phyloP scores from a whole-genome alignment of 768 basidiomycete species.

The Naganishia antarctica region DNA sequence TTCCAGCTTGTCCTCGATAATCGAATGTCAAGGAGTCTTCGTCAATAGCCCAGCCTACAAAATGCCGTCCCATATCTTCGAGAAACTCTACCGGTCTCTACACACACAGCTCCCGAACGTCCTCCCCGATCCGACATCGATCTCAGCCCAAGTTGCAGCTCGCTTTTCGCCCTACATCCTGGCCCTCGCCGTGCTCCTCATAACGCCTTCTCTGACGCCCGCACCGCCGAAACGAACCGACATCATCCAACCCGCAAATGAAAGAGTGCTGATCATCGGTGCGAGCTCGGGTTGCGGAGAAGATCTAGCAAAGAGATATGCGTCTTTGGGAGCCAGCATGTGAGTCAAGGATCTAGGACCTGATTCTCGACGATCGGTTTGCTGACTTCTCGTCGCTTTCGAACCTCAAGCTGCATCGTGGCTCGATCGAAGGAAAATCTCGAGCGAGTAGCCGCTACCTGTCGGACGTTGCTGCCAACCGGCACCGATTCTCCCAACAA shows the following conservation, averaged over 20 bases:
- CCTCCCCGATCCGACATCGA: neutral
- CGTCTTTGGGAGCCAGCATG: conserved; percentile 64
- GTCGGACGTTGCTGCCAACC: conserved; percentile 29
- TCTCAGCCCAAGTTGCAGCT: neutral
- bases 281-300: conserved; percentile 78
- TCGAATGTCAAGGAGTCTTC: too few species aligned
- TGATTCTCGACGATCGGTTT: neutral
- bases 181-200: neutral
- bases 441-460: conserved; percentile 6
- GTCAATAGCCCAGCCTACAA: neutral
- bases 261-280: conserved; percentile 75
- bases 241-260: conserved; percentile 49
- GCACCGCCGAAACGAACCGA: conserved; percentile 31
- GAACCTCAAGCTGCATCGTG: conserved; percentile 51
- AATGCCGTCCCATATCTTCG: conserved; percentile 5
- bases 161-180: neutral
- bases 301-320: conserved; percentile 55
- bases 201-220: conserved; percentile 3
- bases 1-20: neutral
- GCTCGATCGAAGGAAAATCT: conserved; percentile 30
- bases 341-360: too few species aligned
- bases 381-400: neutral
- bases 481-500: conserved; percentile 22
- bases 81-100: neutral
- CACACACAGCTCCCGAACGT: neutral